A percentile compares a stretch with the other conserved stretches of the same genome.
Evolutionary conservation across 257 asterid genomes (phyloP).

Genomic region (Scutellaria baicalensis): DNA sequence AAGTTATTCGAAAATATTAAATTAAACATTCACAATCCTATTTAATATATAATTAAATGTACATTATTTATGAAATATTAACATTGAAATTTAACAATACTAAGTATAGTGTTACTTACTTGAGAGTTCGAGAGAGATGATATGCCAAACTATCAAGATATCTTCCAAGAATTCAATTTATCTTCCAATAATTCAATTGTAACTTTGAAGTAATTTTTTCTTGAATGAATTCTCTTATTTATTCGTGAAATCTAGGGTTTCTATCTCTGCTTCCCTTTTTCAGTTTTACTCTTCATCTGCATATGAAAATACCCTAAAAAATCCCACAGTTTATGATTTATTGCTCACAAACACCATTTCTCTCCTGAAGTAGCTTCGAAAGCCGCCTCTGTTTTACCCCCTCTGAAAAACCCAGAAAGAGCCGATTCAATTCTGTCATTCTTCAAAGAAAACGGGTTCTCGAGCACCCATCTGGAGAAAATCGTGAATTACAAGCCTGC

Average conservation of each 20-base stretch:
- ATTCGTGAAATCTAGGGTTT: conserved; percentile 18
- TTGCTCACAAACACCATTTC: conserved; percentile 14
- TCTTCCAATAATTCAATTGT: too few species aligned
- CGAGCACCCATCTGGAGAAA: conserved; percentile 25
- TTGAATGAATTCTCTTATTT: too few species aligned
- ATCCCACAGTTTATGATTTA: conserved; percentile 5
- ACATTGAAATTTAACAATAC: too few species aligned
- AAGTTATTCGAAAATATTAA: too few species aligned
- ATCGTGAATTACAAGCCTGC: conserved; percentile 12
- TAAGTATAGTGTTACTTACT: too few species aligned
- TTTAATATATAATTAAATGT: too few species aligned
- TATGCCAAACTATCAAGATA: too few species aligned
- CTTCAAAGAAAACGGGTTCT: conserved; percentile 26
- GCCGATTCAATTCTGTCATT: conserved; percentile 13
- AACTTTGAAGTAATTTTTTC: too few species aligned
- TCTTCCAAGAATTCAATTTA: too few species aligned
- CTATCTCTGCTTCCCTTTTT: neutral
- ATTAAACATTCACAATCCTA: too few species aligned
- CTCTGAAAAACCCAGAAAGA: neutral
- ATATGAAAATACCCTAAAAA: neutral
- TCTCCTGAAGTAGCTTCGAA: conserved; percentile 18
- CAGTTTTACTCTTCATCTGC: conserved; percentile 5
- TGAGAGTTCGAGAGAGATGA: too few species aligned
- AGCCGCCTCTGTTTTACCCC: conserved; percentile 8
- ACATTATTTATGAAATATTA: too few species aligned